Percentiles rank a stretch among this genome's conserved stretches.
Evolutionary conservation across 495 filamentous ascomycete species (phyloP).

Genomic region (Podospora pseudoanserina): DNA sequence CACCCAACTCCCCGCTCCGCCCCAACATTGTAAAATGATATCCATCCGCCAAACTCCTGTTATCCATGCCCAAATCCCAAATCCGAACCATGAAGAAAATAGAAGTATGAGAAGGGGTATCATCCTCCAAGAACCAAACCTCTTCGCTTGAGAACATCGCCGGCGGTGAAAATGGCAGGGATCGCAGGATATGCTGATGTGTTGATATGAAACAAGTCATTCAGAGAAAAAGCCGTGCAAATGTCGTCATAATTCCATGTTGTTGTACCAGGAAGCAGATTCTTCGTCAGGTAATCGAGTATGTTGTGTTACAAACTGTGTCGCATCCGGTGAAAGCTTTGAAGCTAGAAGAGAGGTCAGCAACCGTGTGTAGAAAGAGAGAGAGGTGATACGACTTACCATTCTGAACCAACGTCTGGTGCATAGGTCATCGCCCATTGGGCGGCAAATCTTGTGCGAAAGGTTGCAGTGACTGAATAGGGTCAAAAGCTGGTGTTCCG

Average conservation of each 20-base stretch:
- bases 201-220: background rate
- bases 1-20: background rate
- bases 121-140: background rate
- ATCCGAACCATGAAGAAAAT: background rate
- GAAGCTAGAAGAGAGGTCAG: background rate
- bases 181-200: background rate
- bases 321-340: background rate
- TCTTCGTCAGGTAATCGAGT: background rate
- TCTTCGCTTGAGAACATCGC: background rate
- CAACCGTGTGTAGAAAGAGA: background rate
- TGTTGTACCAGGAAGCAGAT: background rate
- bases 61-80: background rate
- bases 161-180: background rate
- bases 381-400: background rate
- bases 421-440: background rate
- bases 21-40: background rate
- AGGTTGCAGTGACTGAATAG: background rate
- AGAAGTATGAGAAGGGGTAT: background rate
- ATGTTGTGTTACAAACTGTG: background rate
- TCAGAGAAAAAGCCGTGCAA: background rate
- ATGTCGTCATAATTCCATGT: background rate
- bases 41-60: background rate
- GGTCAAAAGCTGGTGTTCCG: too few species aligned
- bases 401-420: background rate
- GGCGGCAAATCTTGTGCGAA: background rate